These are phyloP conservation scores for Pseudocercospora macadamiae DNA, from an alignment of 2,329 filamentous ascomycete genomes.

Conservation along the genomic window DNA sequence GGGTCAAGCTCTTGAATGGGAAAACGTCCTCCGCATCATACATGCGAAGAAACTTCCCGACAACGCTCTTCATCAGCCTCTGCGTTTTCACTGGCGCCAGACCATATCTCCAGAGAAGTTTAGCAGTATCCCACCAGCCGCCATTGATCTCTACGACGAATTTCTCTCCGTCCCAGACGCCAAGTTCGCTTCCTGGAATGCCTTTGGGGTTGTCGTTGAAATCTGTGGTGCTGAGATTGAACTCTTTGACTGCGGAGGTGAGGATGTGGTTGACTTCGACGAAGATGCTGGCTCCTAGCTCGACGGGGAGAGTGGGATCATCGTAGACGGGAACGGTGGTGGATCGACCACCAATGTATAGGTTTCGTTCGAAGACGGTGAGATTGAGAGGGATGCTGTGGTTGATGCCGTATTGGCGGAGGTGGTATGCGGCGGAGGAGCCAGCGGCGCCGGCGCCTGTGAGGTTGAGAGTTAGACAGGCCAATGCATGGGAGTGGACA, in stretches of 20 bases:
- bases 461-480: background rate
- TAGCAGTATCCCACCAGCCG: slow-evolving; percentile 72
- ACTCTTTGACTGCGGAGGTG: slow-evolving; percentile 69
- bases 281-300: slow-evolving; percentile 92
- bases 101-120: slow-evolving; percentile 85
- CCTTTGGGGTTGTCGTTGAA: slow-evolving; percentile 46
- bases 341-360: slow-evolving; percentile 80
- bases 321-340: slow-evolving; percentile 77
- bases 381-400: slow-evolving; percentile 70
- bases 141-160: slow-evolving; percentile 67
- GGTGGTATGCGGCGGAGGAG: slow-evolving; percentile 81
- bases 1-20: slow-evolving; percentile 77
- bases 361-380: slow-evolving; percentile 81
- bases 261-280: slow-evolving; percentile 83
- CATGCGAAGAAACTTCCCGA: slow-evolving; percentile 74
- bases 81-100: slow-evolving; percentile 73
- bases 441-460: slow-evolving; percentile 87
- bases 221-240: slow-evolving; percentile 63
- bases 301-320: slow-evolving; percentile 64
- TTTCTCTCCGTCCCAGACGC: slow-evolving; percentile 79
- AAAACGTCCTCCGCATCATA: slow-evolving; percentile 74
- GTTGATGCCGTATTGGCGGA: slow-evolving; percentile 70
- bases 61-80: slow-evolving; percentile 69
- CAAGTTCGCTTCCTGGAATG: slow-evolving; percentile 61
- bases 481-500: background rate